phyloP scores from a whole-genome alignment of 441 rosid genomes.

The Pelargonium myrrhifolium region DNA sequence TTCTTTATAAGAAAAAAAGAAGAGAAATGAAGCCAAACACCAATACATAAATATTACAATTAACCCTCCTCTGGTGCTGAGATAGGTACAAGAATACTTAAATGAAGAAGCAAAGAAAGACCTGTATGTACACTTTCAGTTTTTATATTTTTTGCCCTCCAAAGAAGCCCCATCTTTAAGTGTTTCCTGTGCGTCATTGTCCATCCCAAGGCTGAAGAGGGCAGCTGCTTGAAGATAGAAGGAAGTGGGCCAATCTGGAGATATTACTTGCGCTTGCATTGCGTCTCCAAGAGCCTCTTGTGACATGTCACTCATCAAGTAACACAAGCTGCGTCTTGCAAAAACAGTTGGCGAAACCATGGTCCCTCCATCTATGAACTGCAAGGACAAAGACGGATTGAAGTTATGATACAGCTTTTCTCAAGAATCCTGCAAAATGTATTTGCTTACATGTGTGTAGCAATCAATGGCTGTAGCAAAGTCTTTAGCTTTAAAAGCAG shows the following conservation, averaged over 20 bases:
- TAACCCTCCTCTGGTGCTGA: conserved; percentile 19
- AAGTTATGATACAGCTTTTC: not conserved
- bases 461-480: conserved; percentile 56
- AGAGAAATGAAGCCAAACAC: conserved; percentile 1
- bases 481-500: conserved; percentile 73
- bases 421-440: not conserved
- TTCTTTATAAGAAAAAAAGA: not conserved
- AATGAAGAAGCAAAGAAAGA: conserved; percentile 20
- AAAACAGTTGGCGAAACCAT: conserved; percentile 86
- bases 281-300: conserved; percentile 96
- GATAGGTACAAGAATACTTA: conserved; percentile 23
- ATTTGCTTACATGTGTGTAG: conserved; percentile 60
- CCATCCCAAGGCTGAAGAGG: conserved; percentile 89
- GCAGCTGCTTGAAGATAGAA: conserved; percentile 93
- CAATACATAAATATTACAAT: conserved; percentile 13
- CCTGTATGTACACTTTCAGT: conserved; percentile 53
- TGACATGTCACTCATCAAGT: conserved; percentile 69
- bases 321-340: conserved; percentile 82
- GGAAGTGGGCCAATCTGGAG: conserved; percentile 86
- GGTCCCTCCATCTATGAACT: conserved; percentile 91
- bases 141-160: conserved; percentile 59
- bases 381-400: conserved; percentile 10
- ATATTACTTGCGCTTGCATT: conserved; percentile 85
- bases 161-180: conserved; percentile 80
- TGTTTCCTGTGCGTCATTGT: conserved; percentile 76